Percentiles rank a stretch among this genome's conserved stretches.
phyloP scores from a whole-genome alignment of 2,329 filamentous ascomycete species.

The Penicillium sp. region DNA sequence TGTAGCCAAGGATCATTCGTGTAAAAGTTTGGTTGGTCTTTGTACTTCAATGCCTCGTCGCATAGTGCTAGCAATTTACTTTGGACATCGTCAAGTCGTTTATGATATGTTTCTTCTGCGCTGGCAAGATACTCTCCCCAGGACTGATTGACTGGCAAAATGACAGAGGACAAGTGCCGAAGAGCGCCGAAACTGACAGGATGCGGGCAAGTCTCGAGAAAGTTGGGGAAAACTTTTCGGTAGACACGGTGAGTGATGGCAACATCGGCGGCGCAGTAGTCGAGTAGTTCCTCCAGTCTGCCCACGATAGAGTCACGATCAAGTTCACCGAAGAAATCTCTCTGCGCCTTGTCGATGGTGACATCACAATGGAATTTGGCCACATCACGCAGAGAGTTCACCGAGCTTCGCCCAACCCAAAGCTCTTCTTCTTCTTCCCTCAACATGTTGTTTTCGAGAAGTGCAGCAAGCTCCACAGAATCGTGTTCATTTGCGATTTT shows the following conservation, averaged over 20 bases:
- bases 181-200: conserved; percentile 95
- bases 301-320: conserved; percentile 67
- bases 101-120: conserved; percentile 79
- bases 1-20: conserved; percentile 81
- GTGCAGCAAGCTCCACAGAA: conserved; percentile 65
- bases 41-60: conserved; percentile 72
- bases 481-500: conserved; percentile 70
- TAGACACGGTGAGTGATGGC: conserved; percentile 92
- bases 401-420: conserved; percentile 90
- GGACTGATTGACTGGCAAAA: conserved; percentile 80
- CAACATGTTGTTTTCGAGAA: conserved; percentile 66
- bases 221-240: conserved; percentile 86
- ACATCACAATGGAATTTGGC: conserved; percentile 94
- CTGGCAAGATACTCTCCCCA: conserved; percentile 85
- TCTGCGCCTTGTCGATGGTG: conserved; percentile 81
- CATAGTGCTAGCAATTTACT: conserved; percentile 70
- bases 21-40: conserved; percentile 66
- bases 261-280: conserved; percentile 95
- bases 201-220: conserved; percentile 86
- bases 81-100: conserved; percentile 72
- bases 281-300: conserved; percentile 76
- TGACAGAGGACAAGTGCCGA: conserved; percentile 87
- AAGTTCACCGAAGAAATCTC: conserved; percentile 82
- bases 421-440: conserved; percentile 87
- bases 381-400: conserved; percentile 92